phyloP scores from a whole-genome alignment of 495 filamentous ascomycete genomes.

The Aspergillus steynii region DNA sequence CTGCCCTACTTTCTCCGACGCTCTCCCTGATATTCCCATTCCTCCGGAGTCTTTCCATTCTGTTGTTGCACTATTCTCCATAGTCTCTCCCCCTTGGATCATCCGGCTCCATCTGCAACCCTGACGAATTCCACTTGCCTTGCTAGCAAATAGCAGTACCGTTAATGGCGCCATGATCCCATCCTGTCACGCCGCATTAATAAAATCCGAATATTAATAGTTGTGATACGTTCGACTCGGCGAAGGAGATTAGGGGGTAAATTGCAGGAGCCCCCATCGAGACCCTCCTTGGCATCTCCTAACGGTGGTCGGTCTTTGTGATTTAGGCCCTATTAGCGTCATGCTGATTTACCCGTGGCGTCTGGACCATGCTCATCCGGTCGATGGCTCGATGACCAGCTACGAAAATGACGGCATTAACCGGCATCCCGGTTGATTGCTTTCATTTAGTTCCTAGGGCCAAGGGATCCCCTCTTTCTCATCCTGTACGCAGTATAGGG shows the following conservation, averaged over 20 bases:
- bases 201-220: background rate
- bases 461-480: background rate
- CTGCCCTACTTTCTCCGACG: too few species aligned
- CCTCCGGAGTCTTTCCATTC: too few species aligned
- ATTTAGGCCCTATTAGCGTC: background rate
- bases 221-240: background rate
- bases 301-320: background rate
- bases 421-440: background rate
- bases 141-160: too few species aligned
- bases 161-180: background rate
- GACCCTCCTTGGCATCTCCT: slow-evolving; percentile 5
- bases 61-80: too few species aligned
- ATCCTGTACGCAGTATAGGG: background rate
- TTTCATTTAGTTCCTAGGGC: background rate
- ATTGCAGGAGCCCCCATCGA: slow-evolving; percentile 7
- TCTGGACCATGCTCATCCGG: background rate
- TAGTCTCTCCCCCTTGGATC: too few species aligned
- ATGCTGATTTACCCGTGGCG: background rate
- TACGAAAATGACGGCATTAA: background rate
- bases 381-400: background rate
- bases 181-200: background rate
- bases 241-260: slow-evolving; percentile 2
- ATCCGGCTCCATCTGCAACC: background rate
- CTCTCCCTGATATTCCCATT: too few species aligned
- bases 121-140: background rate